Conservation (phyloP, 495 filamentous ascomycete genomes). For the Hypoxylon fuscum region DNA sequence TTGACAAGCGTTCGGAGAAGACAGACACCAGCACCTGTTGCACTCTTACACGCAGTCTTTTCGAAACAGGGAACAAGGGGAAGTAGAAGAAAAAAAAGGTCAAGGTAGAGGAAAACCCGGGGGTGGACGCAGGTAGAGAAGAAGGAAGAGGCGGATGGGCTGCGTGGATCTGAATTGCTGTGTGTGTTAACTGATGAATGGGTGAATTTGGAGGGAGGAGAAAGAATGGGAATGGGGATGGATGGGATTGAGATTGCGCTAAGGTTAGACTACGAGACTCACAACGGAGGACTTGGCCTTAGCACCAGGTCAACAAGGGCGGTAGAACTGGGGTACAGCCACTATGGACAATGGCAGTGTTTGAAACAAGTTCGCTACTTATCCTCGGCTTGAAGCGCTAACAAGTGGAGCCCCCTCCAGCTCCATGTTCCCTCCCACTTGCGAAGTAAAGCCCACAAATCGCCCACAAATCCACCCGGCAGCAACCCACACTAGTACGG, state of each 20-base stretch:
- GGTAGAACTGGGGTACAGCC: constrained; percentile 41
- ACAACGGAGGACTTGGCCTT: constrained; percentile 25
- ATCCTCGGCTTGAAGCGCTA: constrained; percentile 35
- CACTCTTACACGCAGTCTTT: constrained; percentile 27
- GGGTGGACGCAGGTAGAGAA: constrained; percentile 27
- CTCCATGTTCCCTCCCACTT: constrained; percentile 11
- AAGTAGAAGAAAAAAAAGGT: constrained; percentile 2
- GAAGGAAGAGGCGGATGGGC: constrained; percentile 24
- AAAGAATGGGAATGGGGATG: constrained; percentile 28
- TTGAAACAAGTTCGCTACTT: constrained; percentile 43
- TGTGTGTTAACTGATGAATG: constrained; percentile 48
- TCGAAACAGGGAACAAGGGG: constrained; percentile 35
- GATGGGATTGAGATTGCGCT: constrained; percentile 41
- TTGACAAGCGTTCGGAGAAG: constrained; percentile 32
- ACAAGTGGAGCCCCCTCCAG: constrained; percentile 22
- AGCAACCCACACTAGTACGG: neutral
- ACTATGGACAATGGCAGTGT: constrained; percentile 42
- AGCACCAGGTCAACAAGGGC: constrained; percentile 32
- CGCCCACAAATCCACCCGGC: neutral
- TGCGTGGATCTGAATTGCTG: constrained; percentile 37
- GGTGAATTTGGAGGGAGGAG: constrained; percentile 27
- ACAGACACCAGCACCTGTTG: constrained; percentile 41
- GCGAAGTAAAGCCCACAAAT: no score
- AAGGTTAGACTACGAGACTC: neutral
- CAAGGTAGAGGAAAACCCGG: constrained; percentile 13